Conservation (phyloP, 1,284 basidiomycete genomes). For the Malassezia sympodialis region DNA sequence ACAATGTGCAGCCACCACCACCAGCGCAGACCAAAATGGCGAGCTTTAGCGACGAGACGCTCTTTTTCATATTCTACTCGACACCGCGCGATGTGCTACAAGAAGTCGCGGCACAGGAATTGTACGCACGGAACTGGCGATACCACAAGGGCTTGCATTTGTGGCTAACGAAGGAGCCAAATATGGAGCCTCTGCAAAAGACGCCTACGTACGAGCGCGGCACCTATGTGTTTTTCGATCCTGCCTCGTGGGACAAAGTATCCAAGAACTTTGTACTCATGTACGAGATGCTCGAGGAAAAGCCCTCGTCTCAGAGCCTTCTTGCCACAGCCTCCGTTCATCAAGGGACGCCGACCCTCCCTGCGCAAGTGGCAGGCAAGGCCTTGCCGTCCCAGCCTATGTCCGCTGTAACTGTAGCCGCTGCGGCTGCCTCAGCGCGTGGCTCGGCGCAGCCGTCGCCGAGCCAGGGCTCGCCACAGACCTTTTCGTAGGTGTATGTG, state of each 20-base stretch:
- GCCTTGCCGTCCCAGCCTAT: slow-evolving; percentile 2
- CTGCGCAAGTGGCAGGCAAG: slow-evolving; percentile 4
- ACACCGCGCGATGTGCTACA: slow-evolving; percentile 84
- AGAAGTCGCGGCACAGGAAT: slow-evolving; percentile 86
- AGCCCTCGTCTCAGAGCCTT: slow-evolving; percentile 48
- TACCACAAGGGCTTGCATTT: slow-evolving; percentile 89
- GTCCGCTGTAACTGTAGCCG: not conserved
- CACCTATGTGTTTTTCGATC: slow-evolving; percentile 82
- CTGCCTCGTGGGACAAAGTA: slow-evolving; percentile 72
- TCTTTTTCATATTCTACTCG: slow-evolving; percentile 98
- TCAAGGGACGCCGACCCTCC: slow-evolving; percentile 1
- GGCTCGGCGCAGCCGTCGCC: not conserved
- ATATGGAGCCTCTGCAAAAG: slow-evolving; percentile 70
- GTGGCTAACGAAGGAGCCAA: slow-evolving; percentile 90
- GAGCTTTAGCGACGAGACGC: slow-evolving; percentile 87
- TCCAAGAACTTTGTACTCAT: slow-evolving; percentile 66
- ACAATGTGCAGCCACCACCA: slow-evolving; percentile 82
- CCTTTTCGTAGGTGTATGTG: slow-evolving; percentile 10
- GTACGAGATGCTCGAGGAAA: slow-evolving; percentile 77
- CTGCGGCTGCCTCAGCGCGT: not conserved
- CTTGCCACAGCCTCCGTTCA: not conserved
- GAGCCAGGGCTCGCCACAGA: slow-evolving; percentile 10
- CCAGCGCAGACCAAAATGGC: slow-evolving; percentile 75
- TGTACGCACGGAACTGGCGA: slow-evolving; percentile 95
- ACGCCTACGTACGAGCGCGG: slow-evolving; percentile 80